Evolutionary conservation across 106 monocot genomes (phyloP), one percentile per base, ranked within the genome.

Genomic region (Phalaenopsis equestris): DNA sequence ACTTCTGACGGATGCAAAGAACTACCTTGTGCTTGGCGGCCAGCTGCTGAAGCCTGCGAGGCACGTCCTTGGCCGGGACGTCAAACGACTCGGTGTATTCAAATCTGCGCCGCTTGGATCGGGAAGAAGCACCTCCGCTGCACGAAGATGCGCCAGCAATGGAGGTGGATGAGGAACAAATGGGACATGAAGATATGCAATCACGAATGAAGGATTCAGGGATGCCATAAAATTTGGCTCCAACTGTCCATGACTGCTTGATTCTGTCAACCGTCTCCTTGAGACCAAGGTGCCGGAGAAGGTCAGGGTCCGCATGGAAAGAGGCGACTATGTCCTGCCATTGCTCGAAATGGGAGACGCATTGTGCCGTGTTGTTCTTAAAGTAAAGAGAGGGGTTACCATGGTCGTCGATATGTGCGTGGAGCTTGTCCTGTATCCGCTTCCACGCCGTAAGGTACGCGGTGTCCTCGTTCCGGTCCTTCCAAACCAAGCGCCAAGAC

Each of bases 171-270:
- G 82, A 79, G 17, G 85, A 81, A 65, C 97, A 98, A 41, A 98
- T 56, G 0, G 89, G 85, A 78, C 97, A 98, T 3, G 97, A 84
- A 8, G 92, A 83, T 36, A 98, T 86, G 75, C 94, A 94, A 14
- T 92, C 87, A 8, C 97, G 85, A 17, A 98, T 89, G 79, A 98
- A 98, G 1, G 92, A 92, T 72, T 98, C 97, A 2, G 97, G 97
- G 58, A 98, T 98, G 38, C 97, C 97, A 30, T 98, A 98, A 77
- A 98, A 94, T 81, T 98, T 98, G 56, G 97, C 97, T 2, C 97
- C 97, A 1, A 98, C 97, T 0, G 97, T 98, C 97, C 97, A 98
- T 17, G 87, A 85, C 85, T 94, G 94, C 83, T 92, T 94, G 79
- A 98, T 98, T 30, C 97, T 79, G 70, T 98, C 97, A 24, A 98